Base-by-base conservation (phyloP, 2,329 filamentous ascomycete species). In the Rutstroemia sp. region DNA sequence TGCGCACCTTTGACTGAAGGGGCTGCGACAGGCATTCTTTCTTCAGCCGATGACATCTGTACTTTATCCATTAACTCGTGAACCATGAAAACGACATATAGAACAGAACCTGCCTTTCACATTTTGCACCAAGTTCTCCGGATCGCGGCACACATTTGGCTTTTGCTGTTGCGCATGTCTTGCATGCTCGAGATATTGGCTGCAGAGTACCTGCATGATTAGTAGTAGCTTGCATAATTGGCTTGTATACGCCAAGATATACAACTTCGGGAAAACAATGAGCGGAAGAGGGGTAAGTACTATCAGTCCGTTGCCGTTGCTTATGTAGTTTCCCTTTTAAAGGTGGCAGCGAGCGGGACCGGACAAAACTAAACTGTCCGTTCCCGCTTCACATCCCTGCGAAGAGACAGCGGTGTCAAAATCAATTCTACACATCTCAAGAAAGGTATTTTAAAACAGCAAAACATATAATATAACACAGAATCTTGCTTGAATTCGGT, bases 141-240 rank as follows among this genome's bases (percentile, higher is more conserved):
- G 39, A 6, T 27, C 27, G 48, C 17, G 41, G 48, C 19, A 51
- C 48, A 38, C 48, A 56, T 46, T 39, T 56, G 4, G 48, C 39
- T 39, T 56, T 51, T 56, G 54, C 54, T 23, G 46, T 16, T 45
- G 54, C 54, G 45, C 48, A 46, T 19, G 54, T 51, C 48, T 37
- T 51, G 16, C 54, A 56, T 27, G 54, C 54, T 34, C 54, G 19
- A 44, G 48, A 45, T 7, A 7, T 44, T 12, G 2, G 46, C 21
- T 42, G 45, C 46, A 10, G 30, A 19, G 27, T 42, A 12, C 37
- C 8, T 19, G 21, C 34, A 21, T 50, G 46, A 50, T 49, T 50
- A 16, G 37, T 44, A 39, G 52, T 42, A 10, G 45, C 17, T 14
- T 27, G 19, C 47, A 51, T 5, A 16, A 19, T 48, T 41, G 10